Percentiles rank a stretch among this genome's conserved stretches.
Conservation (phyloP, 495 filamentous ascomycete genomes). For the Aspergillus sclerotioniger region DNA sequence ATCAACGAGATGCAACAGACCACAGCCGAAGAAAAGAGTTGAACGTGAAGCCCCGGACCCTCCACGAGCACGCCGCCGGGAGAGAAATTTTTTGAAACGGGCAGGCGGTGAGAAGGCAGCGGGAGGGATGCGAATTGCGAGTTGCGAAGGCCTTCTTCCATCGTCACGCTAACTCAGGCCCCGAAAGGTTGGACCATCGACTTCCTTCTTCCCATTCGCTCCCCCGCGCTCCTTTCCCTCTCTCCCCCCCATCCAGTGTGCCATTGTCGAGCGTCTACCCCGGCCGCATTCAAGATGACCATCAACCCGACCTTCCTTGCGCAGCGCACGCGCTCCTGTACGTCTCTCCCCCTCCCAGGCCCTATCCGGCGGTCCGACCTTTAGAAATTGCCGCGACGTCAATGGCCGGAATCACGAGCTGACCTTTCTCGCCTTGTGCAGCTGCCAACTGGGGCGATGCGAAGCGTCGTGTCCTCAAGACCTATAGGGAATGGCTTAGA, state of each 20-base stretch:
- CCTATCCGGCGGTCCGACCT: slow-evolving; percentile 10
- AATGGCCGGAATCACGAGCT: slow-evolving; percentile 30
- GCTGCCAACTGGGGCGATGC: slow-evolving; percentile 87
- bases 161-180: slow-evolving; percentile 21
- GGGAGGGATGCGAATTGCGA: slow-evolving; percentile 31
- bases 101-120: slow-evolving; percentile 42
- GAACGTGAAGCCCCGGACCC: slow-evolving; percentile 4
- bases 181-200: slow-evolving; percentile 16
- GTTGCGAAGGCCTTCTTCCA: slow-evolving; percentile 20
- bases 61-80: slow-evolving; percentile 8
- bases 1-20: neutral
- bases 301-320: slow-evolving; percentile 95
- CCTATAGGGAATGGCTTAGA: slow-evolving; percentile 92
- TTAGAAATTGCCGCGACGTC: slow-evolving; percentile 30
- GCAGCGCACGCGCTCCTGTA: slow-evolving; percentile 85
- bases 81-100: slow-evolving; percentile 42
- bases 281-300: slow-evolving; percentile 49
- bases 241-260: slow-evolving; percentile 20
- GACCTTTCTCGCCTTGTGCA: slow-evolving; percentile 36
- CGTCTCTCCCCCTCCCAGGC: slow-evolving; percentile 35
- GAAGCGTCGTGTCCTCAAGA: slow-evolving; percentile 72
- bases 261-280: slow-evolving; percentile 23
- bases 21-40: slow-evolving; percentile 8
- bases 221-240: slow-evolving; percentile 19
- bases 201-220: slow-evolving; percentile 13